phyloP scores from a whole-genome alignment of 1,139 yeast genomes.

The Schizosaccharomyces versatilis region DNA sequence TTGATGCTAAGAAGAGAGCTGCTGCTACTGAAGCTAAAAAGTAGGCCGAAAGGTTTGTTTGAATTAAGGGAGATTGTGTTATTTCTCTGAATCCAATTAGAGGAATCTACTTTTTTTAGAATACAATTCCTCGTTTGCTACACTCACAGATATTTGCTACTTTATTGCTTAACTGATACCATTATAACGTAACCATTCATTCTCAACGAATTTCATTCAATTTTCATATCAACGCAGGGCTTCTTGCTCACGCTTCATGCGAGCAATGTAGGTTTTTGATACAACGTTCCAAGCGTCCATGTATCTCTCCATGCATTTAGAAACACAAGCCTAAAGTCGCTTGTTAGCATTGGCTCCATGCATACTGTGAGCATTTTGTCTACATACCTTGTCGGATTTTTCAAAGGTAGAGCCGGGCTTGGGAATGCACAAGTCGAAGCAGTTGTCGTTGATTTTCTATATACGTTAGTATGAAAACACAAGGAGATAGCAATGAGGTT shows the following conservation, averaged over 20 bases:
- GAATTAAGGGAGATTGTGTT: no score
- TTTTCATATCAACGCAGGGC: background rate
- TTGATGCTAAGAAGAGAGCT: no score
- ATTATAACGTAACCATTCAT: no score
- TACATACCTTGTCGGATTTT: slow-evolving; percentile 23
- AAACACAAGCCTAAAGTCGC: slow-evolving; percentile 4
- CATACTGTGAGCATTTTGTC: background rate
- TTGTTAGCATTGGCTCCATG: slow-evolving; percentile 21
- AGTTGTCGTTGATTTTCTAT: slow-evolving; percentile 37
- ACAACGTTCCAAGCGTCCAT: slow-evolving; percentile 81
- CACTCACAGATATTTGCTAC: no score
- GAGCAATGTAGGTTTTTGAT: slow-evolving; percentile 45
- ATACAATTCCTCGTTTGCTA: no score
- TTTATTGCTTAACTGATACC: no score
- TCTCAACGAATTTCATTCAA: no score
- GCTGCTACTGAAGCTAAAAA: no score
- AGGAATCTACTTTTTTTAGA: no score
- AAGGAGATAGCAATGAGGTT: background rate
- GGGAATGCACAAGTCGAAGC: slow-evolving; percentile 56
- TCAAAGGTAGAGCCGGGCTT: slow-evolving; percentile 31
- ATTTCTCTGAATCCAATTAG: no score
- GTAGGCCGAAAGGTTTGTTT: no score
- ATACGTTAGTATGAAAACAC: background rate
- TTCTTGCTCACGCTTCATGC: slow-evolving; percentile 30
- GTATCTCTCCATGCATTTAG: slow-evolving; percentile 60